phyloP scores from a whole-genome alignment of 23 red algal genomes.

The Chondrus crispus region DNA sequence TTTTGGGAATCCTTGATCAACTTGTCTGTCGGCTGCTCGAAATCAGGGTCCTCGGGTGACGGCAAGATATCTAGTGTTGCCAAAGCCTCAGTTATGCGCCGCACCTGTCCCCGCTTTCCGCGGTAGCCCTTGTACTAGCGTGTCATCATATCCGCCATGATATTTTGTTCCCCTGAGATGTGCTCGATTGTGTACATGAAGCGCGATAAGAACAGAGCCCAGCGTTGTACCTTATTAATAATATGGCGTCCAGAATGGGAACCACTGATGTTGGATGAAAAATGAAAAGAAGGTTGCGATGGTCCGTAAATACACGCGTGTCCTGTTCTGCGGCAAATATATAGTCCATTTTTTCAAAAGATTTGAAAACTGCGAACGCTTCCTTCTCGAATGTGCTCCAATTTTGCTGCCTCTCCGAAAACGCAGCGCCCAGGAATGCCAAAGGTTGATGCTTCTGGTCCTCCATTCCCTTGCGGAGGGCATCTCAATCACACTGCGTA shows the following conservation, averaged over 20 bases:
- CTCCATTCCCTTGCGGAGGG: not conserved
- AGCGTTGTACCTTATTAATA: slow-evolving; percentile 27
- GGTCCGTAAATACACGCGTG: slow-evolving; percentile 10
- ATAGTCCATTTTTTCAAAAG: slow-evolving; percentile 21
- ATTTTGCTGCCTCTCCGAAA: not conserved
- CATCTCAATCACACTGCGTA: not conserved
- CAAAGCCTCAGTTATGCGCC: not conserved
- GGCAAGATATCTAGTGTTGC: not conserved
- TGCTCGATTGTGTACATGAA: slow-evolving; percentile 25
- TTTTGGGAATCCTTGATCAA: not conserved
- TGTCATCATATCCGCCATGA: not conserved
- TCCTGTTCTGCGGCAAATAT: not conserved
- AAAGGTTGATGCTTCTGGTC: slow-evolving; percentile 27
- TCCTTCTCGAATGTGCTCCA: slow-evolving; percentile 28
- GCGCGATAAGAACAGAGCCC: slow-evolving; percentile 14
- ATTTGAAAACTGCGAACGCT: slow-evolving; percentile 18
- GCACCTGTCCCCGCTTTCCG: not conserved
- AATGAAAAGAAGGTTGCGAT: slow-evolving; percentile 9
- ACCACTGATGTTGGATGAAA: not conserved
- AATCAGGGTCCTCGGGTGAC: not conserved
- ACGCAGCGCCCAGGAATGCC: not conserved
- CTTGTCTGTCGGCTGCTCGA: not conserved
- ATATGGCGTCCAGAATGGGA: not conserved
- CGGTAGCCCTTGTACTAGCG: not conserved
- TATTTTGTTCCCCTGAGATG: not conserved